Evolutionary conservation across 345 rosid genomes (phyloP).

Genomic region (Garcia nutans): DNA sequence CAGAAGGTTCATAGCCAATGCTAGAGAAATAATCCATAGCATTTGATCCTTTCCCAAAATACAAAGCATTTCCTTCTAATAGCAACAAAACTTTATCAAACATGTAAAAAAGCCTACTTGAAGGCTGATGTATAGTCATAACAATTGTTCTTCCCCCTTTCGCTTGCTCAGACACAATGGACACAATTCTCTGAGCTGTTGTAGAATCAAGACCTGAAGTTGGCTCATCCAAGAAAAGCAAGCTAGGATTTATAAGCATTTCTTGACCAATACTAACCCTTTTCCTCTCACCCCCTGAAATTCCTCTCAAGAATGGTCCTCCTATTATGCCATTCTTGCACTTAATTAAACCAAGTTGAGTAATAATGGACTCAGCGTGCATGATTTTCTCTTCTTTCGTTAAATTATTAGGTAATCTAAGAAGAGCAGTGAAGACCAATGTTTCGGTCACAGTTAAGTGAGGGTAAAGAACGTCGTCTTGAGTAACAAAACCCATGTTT

Average conservation of each 20-base stretch:
- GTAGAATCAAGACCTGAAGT: constrained; percentile 63
- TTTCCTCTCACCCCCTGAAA: constrained; percentile 64
- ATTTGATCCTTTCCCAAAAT: constrained; percentile 43
- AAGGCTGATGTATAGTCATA: constrained; percentile 64
- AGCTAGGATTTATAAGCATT: constrained; percentile 54
- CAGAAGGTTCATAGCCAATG: constrained; percentile 41
- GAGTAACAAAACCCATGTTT: constrained; percentile 57
- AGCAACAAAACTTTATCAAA: constrained; percentile 52
- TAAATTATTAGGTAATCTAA: constrained; percentile 26
- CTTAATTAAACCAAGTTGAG: constrained; percentile 41
- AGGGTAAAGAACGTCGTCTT: constrained; percentile 57
- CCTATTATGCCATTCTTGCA: constrained; percentile 50
- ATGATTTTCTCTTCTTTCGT: constrained; percentile 36
- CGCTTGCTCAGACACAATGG: constrained; percentile 40
- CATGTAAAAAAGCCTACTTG: constrained; percentile 58
- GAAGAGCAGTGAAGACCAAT: constrained; percentile 48
- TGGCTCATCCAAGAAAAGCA: constrained; percentile 57
- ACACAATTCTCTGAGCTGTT: constrained; percentile 54
- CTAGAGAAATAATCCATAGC: constrained; percentile 49
- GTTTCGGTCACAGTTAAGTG: constrained; percentile 60
- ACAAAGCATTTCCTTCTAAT: constrained; percentile 52
- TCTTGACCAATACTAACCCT: constrained; percentile 62
- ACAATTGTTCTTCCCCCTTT: constrained; percentile 47
- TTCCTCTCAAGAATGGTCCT: constrained; percentile 40
- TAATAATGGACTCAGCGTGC: constrained; percentile 48